Percentiles rank a stretch among this genome's conserved stretches.
These are phyloP conservation scores for Saccharomyces eubayanus DNA, from an alignment of 805 yeast genomes.

Conservation along the genomic window DNA sequence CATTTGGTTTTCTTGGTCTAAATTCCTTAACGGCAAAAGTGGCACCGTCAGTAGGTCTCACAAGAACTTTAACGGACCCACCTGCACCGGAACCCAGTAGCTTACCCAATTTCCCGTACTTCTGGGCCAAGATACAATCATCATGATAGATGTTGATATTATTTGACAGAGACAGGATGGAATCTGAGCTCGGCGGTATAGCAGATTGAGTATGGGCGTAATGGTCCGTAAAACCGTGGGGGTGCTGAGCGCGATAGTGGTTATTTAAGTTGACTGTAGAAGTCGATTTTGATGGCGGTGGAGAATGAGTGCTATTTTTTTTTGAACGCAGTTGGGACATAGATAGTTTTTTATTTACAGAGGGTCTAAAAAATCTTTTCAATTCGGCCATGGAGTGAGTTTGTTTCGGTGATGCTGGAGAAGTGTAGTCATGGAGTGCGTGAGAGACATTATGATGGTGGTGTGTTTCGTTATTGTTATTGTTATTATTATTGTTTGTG, in stretches of 20 bases:
- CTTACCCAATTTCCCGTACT: conserved; percentile 69
- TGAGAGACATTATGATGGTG: conserved; percentile 9
- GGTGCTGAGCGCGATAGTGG: conserved; percentile 6
- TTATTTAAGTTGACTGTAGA: conserved; percentile 12
- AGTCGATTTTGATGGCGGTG: conserved; percentile 8
- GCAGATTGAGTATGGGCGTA: conserved; percentile 30
- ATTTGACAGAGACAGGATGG: conserved; percentile 27
- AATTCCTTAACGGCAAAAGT: conserved; percentile 82
- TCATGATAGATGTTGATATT: conserved; percentile 37
- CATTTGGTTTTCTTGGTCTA: conserved; percentile 62
- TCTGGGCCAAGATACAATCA: conserved; percentile 45
- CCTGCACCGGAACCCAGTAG: conserved; percentile 82
- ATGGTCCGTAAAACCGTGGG: conserved; percentile 16
- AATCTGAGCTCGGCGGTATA: conserved; percentile 31
- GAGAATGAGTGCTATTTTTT: conserved; percentile 5
- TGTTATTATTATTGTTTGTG: background rate
- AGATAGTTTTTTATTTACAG: conserved; percentile 18
- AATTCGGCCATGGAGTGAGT: conserved; percentile 56
- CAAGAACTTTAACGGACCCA: conserved; percentile 69
- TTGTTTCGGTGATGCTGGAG: conserved; percentile 21
- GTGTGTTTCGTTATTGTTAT: background rate
- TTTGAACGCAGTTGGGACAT: conserved; percentile 5
- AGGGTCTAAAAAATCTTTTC: conserved; percentile 63
- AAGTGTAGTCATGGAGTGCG: conserved; percentile 5
- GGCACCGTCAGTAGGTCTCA: conserved; percentile 58